Evolutionary conservation across 2,329 filamentous ascomycete genomes (phyloP), one percentile per base, ranked within the genome.

Genomic region (Aspergillus sp.): DNA sequence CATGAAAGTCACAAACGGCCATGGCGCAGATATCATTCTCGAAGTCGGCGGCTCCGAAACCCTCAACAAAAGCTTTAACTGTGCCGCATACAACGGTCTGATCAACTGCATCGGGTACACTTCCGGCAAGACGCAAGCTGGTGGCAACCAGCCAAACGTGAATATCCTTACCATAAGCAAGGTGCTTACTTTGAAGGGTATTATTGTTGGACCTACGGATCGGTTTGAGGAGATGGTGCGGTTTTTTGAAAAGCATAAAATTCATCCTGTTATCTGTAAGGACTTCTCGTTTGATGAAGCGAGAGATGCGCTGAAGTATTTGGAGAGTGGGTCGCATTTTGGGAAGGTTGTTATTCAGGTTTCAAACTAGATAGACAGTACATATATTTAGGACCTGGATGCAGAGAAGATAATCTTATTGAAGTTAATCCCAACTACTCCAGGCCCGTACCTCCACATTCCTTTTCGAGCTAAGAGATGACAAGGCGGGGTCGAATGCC

Each of bases 141-240:
- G 68, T 4, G 76, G 71, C 0, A 77, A 81, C 60, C 62, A 78
- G 42, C 68, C 77, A 6, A 83, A 84, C 53, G 76, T 82, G 13
- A 85, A 85, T 55, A 65, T 85, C 23, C 66, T 79, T 15, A 72
- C 75, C 2, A 56, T 79, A 41, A 66, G 69, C 51, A 66, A 74
- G 20, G 79, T 73, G 38, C 73, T 79, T 1, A 79, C 76, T 2
- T 57, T 80, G 6, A 79, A 78, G 60, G 77, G 83, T 0, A 76
- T 85, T 5, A 57, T 85, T 22, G 84, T 85, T 60, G 83, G 83
- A 0, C 81, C 83, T 0, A 74, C 73, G 53, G 78, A 81, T 52
- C 67, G 74, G 39, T 77, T 71, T 33, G 66, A 71, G 52, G 66
- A 70, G 46, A 63, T 69, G 61, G 43, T 65, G 12, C 49, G 38